Conservation (phyloP, 2,329 filamentous ascomycete species). For the Fusarium armeniacum region DNA sequence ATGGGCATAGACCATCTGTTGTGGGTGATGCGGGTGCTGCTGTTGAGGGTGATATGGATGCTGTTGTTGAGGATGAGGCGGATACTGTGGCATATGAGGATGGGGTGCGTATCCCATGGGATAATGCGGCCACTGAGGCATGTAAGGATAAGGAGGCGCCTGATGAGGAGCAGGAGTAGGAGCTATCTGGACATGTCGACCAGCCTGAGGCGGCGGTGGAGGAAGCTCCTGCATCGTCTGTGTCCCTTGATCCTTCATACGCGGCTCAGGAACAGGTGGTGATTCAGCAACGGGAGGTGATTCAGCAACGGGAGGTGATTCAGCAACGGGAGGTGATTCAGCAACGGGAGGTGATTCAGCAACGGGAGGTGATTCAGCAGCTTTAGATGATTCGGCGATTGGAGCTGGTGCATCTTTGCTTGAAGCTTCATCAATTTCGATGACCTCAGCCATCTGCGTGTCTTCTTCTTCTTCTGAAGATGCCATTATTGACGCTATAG, state of each 20-base stretch:
- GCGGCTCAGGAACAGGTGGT: background rate
- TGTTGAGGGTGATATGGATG: too few species aligned
- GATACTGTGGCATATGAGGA: background rate
- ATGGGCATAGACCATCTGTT: background rate
- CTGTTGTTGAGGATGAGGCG: background rate
- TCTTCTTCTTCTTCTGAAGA: background rate
- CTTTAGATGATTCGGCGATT: background rate
- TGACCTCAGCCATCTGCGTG: background rate
- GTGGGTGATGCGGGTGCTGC: background rate
- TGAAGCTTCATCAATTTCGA: background rate
- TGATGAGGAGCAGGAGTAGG: constrained; percentile 1
- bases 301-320: background rate
- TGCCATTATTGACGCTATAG: background rate
- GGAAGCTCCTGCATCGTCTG: background rate
- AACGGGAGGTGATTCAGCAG: background rate
- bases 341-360: background rate
- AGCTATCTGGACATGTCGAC: background rate
- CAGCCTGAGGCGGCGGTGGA: background rate
- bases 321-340: background rate
- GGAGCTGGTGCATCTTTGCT: background rate
- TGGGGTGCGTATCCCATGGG: background rate
- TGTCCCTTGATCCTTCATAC: background rate
- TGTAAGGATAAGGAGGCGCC: constrained; percentile 5
- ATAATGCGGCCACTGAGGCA: constrained; percentile 1
- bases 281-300: background rate